Base-by-base conservation (phyloP, 495 filamentous ascomycete genomes). In the Cenococcum geophilum region DNA sequence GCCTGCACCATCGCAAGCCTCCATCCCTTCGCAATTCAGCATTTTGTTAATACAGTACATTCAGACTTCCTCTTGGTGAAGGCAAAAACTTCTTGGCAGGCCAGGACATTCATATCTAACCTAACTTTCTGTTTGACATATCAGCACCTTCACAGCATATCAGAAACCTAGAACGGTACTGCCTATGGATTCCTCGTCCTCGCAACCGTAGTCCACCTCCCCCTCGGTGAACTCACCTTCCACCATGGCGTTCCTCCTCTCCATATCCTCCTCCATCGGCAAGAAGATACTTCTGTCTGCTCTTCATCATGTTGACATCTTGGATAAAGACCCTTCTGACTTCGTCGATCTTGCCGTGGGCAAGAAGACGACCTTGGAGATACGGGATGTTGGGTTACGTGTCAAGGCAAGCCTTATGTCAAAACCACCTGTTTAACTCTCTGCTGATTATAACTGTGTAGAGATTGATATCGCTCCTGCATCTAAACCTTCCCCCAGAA, bases 321-420 rank as follows among this genome's bases (percentile, higher is more conserved):
- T 97, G 25, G 92, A 97, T 67, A 86, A 86, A 27, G 83, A 92
- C 67, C 84, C 86, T 1, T 69, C 95, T 42, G 88, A 95, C 64
- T 77, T 86, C 27, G 89, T 68, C 50, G 59, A 56, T 43, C 52
- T 68, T 25, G 81, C 83, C 22, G 81, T 86, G 74, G 92, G 92
- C 0, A 84, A 84, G 71, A 83, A 83, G 63, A 91, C 83, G 57
- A 85, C 84, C 0, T 78, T 95, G 35, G 90, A 95, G 71, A 80
- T 96, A 47, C 80, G 84, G 60, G 86, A 96, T 79, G 82, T 97
- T 55, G 87, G 85, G 1, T 72, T 97, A 45, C 84, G 85, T 66
- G 67, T 88, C 53, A 82, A 87, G 78, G 89, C 87, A 78, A 68
- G 81, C 69, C 6, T 5, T 14, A 18, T 18, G 10, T 0, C 49